Conservation (phyloP, 176 grass and related monocot genomes). For the Musa schizocarpa region DNA sequence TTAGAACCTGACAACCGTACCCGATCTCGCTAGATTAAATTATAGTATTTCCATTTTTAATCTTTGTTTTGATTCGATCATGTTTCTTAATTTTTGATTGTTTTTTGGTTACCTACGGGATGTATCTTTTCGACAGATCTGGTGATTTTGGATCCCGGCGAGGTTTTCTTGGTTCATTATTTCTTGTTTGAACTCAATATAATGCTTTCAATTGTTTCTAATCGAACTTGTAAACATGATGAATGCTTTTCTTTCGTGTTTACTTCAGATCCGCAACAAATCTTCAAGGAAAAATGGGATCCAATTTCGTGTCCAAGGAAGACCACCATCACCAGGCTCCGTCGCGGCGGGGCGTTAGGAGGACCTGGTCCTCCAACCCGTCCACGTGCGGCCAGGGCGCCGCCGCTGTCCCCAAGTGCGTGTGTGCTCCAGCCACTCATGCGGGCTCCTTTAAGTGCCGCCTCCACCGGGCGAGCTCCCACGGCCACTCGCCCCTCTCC, state of each 20-base stretch:
- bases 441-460: slow-evolving; percentile 85
- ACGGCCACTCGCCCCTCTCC: slow-evolving; percentile 23
- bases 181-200: neutral
- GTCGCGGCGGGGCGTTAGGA: slow-evolving; percentile 31
- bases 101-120: no score
- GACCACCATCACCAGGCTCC: slow-evolving; percentile 24
- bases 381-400: slow-evolving; percentile 26
- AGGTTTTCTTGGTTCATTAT: no score
- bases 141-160: no score
- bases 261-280: neutral
- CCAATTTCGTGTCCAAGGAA: slow-evolving; percentile 59
- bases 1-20: no score
- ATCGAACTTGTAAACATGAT: neutral
- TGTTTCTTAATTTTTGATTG: no score
- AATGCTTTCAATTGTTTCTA: no score
- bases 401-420: slow-evolving; percentile 40
- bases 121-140: no score
- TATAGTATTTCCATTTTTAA: no score
- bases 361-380: slow-evolving; percentile 23
- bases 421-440: slow-evolving; percentile 72
- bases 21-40: no score
- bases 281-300: slow-evolving; percentile 31
- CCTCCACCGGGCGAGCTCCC: slow-evolving; percentile 51
- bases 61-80: no score
- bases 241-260: neutral